These are phyloP conservation scores for Apiospora rasikravindrae DNA, from an alignment of 2,329 filamentous ascomycete species.

Conservation along the genomic window DNA sequence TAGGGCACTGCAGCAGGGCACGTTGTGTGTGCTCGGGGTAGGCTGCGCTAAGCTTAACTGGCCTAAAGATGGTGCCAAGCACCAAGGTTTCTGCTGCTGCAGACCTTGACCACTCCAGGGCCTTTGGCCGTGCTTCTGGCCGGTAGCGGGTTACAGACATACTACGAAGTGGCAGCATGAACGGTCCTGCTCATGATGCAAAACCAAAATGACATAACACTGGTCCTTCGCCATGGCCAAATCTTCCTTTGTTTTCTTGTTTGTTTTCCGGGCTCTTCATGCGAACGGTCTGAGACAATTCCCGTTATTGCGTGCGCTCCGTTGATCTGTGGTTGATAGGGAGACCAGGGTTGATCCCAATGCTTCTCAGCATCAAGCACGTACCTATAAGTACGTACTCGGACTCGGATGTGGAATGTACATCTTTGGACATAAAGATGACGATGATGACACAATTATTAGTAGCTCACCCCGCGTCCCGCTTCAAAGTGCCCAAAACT, in stretches of 20 bases:
- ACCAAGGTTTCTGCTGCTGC: constrained; percentile 1
- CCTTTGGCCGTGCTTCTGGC: background rate
- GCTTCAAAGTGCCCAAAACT: background rate
- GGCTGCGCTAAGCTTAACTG: constrained; percentile 2
- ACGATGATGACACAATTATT: background rate
- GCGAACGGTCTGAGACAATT: constrained; percentile 2
- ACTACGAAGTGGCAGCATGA: background rate
- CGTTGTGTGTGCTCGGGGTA: constrained; percentile 1
- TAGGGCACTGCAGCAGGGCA: background rate
- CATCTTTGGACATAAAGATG: background rate
- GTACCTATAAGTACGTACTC: background rate
- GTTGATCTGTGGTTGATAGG: constrained; percentile 5
- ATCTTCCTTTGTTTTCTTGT: background rate
- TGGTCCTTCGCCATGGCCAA: background rate
- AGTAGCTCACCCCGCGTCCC: background rate
- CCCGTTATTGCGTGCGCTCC: background rate
- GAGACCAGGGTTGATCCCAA: constrained; percentile 1
- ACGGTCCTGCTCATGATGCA: background rate
- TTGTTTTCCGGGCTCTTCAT: background rate
- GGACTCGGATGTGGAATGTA: background rate
- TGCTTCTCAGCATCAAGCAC: background rate
- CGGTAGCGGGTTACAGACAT: constrained; percentile 6
- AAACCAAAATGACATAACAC: background rate
- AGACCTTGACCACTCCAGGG: background rate
- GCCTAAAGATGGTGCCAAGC: background rate